A percentile compares a stretch with the other conserved stretches of the same genome.
Conservation (phyloP, 495 filamentous ascomycete genomes). For the Amphirosellinia nigrospora region DNA sequence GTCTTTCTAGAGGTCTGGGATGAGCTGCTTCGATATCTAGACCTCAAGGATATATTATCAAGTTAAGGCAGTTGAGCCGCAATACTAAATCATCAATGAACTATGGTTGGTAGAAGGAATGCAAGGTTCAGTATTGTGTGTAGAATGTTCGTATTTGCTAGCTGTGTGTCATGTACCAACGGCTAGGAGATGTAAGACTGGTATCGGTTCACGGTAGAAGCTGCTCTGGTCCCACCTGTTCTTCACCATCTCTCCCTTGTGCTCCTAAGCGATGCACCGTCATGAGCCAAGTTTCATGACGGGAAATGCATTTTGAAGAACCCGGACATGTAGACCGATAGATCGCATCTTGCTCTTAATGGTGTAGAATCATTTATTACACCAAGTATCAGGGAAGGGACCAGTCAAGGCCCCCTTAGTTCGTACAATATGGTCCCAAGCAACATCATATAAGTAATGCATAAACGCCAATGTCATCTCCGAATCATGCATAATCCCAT, state of each 20-base stretch:
- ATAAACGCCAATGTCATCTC: constrained; percentile 41
- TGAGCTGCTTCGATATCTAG: background rate
- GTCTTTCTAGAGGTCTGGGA: background rate
- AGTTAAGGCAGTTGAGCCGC: background rate
- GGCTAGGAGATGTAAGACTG: background rate
- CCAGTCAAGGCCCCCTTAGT: constrained; percentile 29
- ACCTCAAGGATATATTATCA: background rate
- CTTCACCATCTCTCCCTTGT: background rate
- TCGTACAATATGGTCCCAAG: constrained; percentile 31
- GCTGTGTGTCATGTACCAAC: background rate
- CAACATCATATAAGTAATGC: constrained; percentile 31
- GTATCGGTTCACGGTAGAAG: background rate
- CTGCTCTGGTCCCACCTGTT: background rate
- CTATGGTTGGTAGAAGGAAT: background rate
- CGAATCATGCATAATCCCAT: constrained; percentile 33
- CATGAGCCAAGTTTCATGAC: too few relatives aligned
- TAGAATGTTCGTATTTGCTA: background rate
- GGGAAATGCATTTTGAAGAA: constrained; percentile 1
- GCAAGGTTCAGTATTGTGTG: background rate
- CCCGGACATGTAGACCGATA: background rate
- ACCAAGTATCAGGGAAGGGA: constrained; percentile 26
- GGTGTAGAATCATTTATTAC: constrained; percentile 18
- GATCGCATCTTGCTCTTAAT: constrained; percentile 5
- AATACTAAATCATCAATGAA: background rate
- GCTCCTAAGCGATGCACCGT: too few relatives aligned